Evolutionary conservation across 2,329 filamentous ascomycete species (phyloP), one percentile per base, ranked within the genome.

Genomic region (Epichloe coenophiala): DNA sequence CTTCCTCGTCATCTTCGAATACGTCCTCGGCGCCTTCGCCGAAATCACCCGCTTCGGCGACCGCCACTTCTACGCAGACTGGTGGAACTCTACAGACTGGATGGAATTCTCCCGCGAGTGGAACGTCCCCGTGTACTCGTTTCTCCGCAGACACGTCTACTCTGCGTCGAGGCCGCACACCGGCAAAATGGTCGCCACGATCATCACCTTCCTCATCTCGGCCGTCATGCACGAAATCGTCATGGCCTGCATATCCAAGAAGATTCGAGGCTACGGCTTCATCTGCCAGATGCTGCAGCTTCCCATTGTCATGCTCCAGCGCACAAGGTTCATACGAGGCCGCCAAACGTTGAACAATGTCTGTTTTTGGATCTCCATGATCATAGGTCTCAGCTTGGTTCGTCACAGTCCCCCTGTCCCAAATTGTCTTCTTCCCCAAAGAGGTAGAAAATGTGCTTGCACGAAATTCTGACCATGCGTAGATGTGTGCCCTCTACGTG

Each of bases 1-100:
- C 50, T 98, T 98, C 72, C 81, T 98, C 52, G 89, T 96, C 66
- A 97, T 97, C 60, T 98, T 97, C 66, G 93, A 98, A 67, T 98
- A 97, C 67, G 78, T 95, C 11, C 80, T 97, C 36, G 93, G 91
- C 52, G 90, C 90, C 45, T 95, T 94, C 61, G 93, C 90, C 13
- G 93, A 98, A 66, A 86, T 97, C 58, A 95, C 90, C 17, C 78
- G 83, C 59, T 97, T 97, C 65, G 91, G 85, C 48, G 93, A 97
- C 66, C 82, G 91, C 40, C 88, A 93, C 67, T 97, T 97, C 71
- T 98, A 96, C 71, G 74, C 74, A 47, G 81, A 84, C 70, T 83
- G 80, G 79, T 83, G 81, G 81, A 85, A 85, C 68, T 81, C 77
- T 58, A 86, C 83, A 57, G 86, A 91, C 73, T 93, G 88, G 89